phyloP scores from a whole-genome alignment of 257 asterid genomes.

The Capsicum chinense region DNA sequence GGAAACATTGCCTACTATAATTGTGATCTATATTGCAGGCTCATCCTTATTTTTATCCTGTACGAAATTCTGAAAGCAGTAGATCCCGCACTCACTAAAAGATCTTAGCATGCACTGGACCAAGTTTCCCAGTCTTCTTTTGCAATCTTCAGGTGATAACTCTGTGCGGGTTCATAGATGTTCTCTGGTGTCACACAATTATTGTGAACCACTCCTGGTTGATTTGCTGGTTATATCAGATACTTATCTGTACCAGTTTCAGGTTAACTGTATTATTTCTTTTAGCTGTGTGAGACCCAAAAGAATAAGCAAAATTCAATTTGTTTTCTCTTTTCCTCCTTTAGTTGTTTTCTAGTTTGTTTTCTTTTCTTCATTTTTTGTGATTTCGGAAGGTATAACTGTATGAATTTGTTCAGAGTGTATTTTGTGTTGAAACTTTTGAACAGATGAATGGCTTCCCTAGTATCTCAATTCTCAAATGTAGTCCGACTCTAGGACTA shows the following conservation, averaged over 20 bases:
- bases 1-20: neutral
- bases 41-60: conserved; percentile 84
- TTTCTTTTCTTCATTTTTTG: neutral
- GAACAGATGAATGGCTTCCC: neutral
- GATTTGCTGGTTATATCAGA: conserved; percentile 5
- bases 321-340: neutral
- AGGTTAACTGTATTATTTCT: neutral
- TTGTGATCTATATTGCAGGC: conserved; percentile 57
- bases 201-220: conserved; percentile 19
- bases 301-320: conserved; percentile 11
- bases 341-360: neutral
- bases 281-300: neutral
- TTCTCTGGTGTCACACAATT: neutral
- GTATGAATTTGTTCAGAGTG: conserved; percentile 17
- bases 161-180: neutral
- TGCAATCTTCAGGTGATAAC: neutral
- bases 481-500: neutral
- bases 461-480: no score
- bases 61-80: conserved; percentile 85
- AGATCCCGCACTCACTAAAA: conserved; percentile 64
- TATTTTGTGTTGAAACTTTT: neutral
- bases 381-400: neutral
- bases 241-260: conserved; percentile 2
- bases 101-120: neutral
- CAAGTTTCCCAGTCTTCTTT: neutral